Conservation (phyloP, 768 basidiomycete species). For the Plicaturopsis crispa region DNA sequence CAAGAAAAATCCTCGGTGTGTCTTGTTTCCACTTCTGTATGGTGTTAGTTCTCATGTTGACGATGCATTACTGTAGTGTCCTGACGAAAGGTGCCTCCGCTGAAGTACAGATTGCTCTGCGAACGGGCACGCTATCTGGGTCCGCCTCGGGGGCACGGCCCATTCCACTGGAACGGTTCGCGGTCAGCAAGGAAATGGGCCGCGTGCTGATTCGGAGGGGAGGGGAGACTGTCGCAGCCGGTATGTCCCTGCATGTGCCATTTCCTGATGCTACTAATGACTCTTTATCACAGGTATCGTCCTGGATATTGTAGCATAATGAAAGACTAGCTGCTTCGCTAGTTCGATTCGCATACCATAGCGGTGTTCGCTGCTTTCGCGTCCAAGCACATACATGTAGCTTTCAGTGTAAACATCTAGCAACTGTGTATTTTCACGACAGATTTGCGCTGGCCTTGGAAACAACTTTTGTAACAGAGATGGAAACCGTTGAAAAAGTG, state of each 20-base stretch:
- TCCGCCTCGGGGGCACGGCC: slow-evolving; percentile 36
- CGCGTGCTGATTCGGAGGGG: slow-evolving; percentile 78
- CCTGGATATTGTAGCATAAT: slow-evolving; percentile 28
- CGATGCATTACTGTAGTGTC: slow-evolving; percentile 41
- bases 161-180: slow-evolving; percentile 84
- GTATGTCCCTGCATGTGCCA: slow-evolving; percentile 34
- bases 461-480: too few relatives aligned
- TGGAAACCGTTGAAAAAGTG: too few relatives aligned
- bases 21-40: slow-evolving; percentile 5
- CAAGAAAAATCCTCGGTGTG: slow-evolving; percentile 78
- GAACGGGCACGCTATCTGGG: slow-evolving; percentile 45
- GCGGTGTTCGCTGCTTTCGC: too few relatives aligned
- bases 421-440: too few relatives aligned
- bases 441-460: too few relatives aligned
- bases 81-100: slow-evolving; percentile 82
- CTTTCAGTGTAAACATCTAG: too few relatives aligned
- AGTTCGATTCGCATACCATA: too few relatives aligned
- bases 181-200: slow-evolving; percentile 93
- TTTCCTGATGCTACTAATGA: too few relatives aligned
- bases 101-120: slow-evolving; percentile 75
- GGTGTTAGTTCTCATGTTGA: slow-evolving; percentile 8
- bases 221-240: slow-evolving; percentile 93
- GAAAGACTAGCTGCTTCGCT: too few relatives aligned
- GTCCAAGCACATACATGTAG: too few relatives aligned
- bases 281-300: slow-evolving; percentile 34